Base-by-base conservation (phyloP, 129 eudicot genomes). In the Arctium lappa region DNA sequence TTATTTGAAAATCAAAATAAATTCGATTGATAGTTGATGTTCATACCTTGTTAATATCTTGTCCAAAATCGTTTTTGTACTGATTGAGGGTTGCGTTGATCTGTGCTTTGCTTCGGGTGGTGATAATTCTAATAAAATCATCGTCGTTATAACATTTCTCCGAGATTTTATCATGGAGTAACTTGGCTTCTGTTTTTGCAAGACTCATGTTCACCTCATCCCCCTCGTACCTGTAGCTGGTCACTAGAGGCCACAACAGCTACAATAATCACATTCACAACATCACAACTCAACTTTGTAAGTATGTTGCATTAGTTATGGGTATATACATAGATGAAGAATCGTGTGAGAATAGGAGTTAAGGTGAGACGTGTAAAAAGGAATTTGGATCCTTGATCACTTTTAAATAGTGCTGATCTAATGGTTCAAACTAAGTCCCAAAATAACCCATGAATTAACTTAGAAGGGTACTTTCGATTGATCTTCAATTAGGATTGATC, bases 81-180 rank as follows among this genome's bases (percentile, higher is more conserved):
- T 90, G 89, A 77, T 95, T 95, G 73, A 95, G 77, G 6, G 99
- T 93, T 68, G 99, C 98, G 33, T 89, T 87, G 77, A 95, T 77
- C 31, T 95, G 99, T 5, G 90, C 83, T 78, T 95, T 95, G 89
- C 99, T 95, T 81, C 99, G 91, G 12, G 99, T 93, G 82, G 94
- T 65, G 60, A 95, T 69, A 76, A 95, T 89, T 66, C 98, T 83
- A 7, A 95, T 90, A 38, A 95, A 46, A 40, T 93, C 99, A 11
- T 95, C 99, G 31, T 94, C 88, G 60, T 62, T 79, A 46, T 91
- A 91, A 22, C 75, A 87, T 71, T 90, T 89, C 1, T 87, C 91
- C 1, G 73, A 69, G 27, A 95, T 90, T 85, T 91, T 92, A 80
- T 93, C 84, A 32, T 91, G 94, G 48, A 95, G 94, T 68, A 89